Evolutionary conservation across 768 basidiomycete genomes (phyloP), one percentile per base, ranked within the genome.

Genomic region (Ramaria sp.): DNA sequence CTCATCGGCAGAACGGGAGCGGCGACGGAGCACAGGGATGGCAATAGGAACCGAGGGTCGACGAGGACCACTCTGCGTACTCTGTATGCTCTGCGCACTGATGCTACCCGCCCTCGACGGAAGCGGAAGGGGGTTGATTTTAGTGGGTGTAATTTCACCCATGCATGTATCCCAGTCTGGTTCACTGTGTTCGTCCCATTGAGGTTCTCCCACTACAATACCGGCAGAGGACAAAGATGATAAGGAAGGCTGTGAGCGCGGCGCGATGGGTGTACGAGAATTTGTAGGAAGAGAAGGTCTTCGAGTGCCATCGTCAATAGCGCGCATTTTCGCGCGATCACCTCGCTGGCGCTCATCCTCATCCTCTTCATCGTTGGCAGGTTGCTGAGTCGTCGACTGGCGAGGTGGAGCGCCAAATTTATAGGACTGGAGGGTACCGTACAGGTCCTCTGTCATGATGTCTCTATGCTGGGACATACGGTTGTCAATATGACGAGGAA

Each of bases 1-100:
- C 19, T 57, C 55, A 33, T 57, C 45, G 15, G 55, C 55, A 22
- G 55, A 57, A 57, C 55, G 55, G 3, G 55, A 57, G 24, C 48
- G 55, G 20, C 55, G 55, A 12, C 55, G 37, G 34, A 50, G 15
- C 9, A 50, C 47, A 22, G 55, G 46, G 11, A 41, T 42, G 11
- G 55, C 19, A 11, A 39, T 49, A 37, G 31, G 31, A 27, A 34
- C n/a, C 19, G 55, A 50, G 11, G 55, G 31, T 15, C 45, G 24
- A 15, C 55, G 46, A 19, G 47, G 45, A 24, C 37, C 55, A 13
- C 31, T 55, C 9, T 11, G 19, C 4, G 45, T 20, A n/a, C 45
- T 46, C 10, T 38, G 33, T n/a, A 42, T 27, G 37, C 52, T 54
- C 27, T 38, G 46, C 12, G 42, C 22, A 49, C 46, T 57, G 30